These are phyloP conservation scores for Quercus dentata DNA, from an alignment of 306 rosid genomes.

Conservation along the genomic window DNA sequence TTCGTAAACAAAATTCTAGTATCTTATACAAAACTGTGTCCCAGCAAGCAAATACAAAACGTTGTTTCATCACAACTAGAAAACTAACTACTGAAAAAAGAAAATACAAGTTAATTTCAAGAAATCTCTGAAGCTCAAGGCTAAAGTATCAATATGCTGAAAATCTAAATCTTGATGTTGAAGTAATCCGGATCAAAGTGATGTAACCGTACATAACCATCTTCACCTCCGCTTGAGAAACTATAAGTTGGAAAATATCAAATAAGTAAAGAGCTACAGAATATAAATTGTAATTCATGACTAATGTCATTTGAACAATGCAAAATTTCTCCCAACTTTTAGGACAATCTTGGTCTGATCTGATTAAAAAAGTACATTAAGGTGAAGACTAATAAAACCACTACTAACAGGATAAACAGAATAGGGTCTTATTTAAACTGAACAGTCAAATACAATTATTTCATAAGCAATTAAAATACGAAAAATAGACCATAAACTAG, in stretches of 20 bases:
- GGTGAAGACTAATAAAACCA: neutral
- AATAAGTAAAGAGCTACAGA: neutral
- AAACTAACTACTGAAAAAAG: neutral
- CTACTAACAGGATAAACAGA: neutral
- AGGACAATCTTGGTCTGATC: neutral
- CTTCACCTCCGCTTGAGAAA: constrained; percentile 97
- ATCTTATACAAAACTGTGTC: constrained; percentile 26
- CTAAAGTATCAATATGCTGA: constrained; percentile 9
- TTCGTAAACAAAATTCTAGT: neutral
- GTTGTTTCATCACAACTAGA: neutral
- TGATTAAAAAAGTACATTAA: neutral
- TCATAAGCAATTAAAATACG: neutral
- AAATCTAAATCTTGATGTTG: constrained; percentile 65
- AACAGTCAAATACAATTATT: neutral
- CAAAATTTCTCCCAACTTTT: too few relatives aligned
- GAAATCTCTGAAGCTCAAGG: neutral
- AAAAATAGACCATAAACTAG: neutral
- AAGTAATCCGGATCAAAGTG: constrained; percentile 92
- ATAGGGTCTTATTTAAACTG: neutral
- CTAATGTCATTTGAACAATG: neutral
- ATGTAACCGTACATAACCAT: constrained; percentile 88
- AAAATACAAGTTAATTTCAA: neutral
- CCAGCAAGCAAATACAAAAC: neutral
- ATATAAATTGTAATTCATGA: neutral
- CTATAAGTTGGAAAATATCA: constrained; percentile 27